Evolutionary conservation across 768 basidiomycete species (phyloP), one percentile per base, ranked within the genome.

Genomic region (Candolleomyces eurysporus): DNA sequence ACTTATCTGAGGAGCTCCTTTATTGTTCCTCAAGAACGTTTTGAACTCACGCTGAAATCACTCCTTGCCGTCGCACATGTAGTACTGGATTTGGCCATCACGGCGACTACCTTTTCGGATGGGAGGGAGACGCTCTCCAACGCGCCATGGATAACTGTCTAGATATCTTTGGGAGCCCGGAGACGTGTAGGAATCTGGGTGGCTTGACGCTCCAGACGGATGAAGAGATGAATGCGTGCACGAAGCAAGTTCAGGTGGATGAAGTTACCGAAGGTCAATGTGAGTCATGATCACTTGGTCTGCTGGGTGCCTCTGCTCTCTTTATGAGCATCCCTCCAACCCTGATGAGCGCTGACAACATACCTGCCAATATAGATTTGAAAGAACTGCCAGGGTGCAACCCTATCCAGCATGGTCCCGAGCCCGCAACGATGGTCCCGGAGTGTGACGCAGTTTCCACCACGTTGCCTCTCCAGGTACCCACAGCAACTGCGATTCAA

Each of bases 51-150:
- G 19, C 45, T 46, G 9, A 26, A 26, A 46, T 6, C 14, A 17
- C 14, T 46, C 16, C 45, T 21, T 14, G 14, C 22, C 32, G 4
- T 19, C 36, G 5, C 36, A 36, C 11, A 11, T 36, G 36, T 36
- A 56, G 54, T 10, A 56, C 54, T 43, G 54, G 54, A 16, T 56
- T 56, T 36, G 54, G 54, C 21, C 54, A 56, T 39, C 54, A 56
- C 40, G 54, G 54, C 4, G 54, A 56, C 40, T 56, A 56, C 16
- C 31, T 56, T 8, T 56, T 56, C 40, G 54, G 54, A 40, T 56
- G 54, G 54, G 54, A 56, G 16, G 54, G 54, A 16, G 54, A 56
- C 19, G 54, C 54, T 36, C 40, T 56, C n/a, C 54, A 56, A 39
- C 54, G 54, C 19, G 54, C 54, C n/a, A 56, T 56, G 54, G 54